Evolutionary conservation across 345 rosid genomes (phyloP), one percentile per base, ranked within the genome.

Genomic region (Citropsis articulata): DNA sequence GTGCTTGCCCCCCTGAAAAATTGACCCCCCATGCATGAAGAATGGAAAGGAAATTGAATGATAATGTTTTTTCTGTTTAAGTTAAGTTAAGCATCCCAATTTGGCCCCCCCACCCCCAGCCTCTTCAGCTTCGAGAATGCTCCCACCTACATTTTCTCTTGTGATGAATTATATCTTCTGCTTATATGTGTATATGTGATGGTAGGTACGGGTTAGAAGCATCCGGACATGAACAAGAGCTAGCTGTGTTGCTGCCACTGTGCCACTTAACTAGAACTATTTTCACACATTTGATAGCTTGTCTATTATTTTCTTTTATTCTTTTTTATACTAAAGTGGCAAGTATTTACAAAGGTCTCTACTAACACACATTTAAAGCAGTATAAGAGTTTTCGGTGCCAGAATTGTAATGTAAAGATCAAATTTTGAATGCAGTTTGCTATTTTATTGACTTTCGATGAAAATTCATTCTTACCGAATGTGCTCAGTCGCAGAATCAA

Each of bases 41-140:
- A 83, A 82, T 76, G 75, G 71, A 78, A 82, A 81, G 79, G 69
- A 59, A 80, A 75, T 53, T 79, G 77, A 78, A 84, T 85, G 74
- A 79, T 85, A 77, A 72, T 85, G 90, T 45, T 13, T 45, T 13
- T 45, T 45, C 78, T 48, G 62, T 77, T 70, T 61, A 57, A 84
- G 68, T n/a, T n/a, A n/a, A 0, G 3, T 9, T 9, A 9, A 40
- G 45, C 71, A 45, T 30, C 50, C 50, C 48, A 27, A 76, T 78
- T 75, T 78, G 84, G 82, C 75, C 82, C 78, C 78, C 71, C 66
- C 63, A 21, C 10, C 53, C 22, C 36, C 38, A 3, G 50, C 4
- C 5, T 9, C 59, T 74, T 42, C 67, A 71, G 67, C 81, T 82
- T 77, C 75, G 75, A 73, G 64, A 72, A 59, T 77, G 86, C 83